A percentile compares a stretch with the other conserved stretches of the same genome.
These are phyloP conservation scores for Monilinia laxa DNA, from an alignment of 2,329 filamentous ascomycete genomes.

Conservation along the genomic window DNA sequence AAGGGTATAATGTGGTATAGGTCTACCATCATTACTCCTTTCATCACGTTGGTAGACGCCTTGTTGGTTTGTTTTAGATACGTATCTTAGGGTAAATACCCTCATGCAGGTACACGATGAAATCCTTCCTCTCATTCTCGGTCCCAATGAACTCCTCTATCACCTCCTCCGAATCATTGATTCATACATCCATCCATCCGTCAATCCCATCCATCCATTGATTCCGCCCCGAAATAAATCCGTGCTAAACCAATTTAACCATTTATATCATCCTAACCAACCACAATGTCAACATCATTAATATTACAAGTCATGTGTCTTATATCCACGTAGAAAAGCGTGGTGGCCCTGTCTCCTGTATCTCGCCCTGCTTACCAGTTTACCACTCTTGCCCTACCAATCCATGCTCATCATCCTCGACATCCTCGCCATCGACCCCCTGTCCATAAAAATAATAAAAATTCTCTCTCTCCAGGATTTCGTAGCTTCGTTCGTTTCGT, in stretches of 20 bases:
- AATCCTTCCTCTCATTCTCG: too few species aligned
- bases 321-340: neutral
- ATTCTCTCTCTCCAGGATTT: neutral
- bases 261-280: conserved; percentile 3
- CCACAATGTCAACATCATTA: neutral
- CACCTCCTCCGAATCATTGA: neutral
- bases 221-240: too few species aligned
- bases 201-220: neutral
- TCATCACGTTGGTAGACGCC: too few species aligned
- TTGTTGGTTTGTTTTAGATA: neutral
- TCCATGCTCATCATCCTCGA: neutral
- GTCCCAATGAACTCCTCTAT: neutral
- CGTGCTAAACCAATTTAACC: neutral
- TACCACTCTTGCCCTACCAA: neutral
- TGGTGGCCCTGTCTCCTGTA: conserved; percentile 4
- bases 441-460: too few species aligned
- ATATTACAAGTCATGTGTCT: neutral
- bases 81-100: neutral
- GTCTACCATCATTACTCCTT: too few species aligned
- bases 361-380: too few species aligned
- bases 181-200: neutral
- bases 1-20: too few species aligned
- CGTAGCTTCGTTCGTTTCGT: too few species aligned
- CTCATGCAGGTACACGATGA: conserved; percentile 11
- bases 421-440: too few species aligned